A percentile compares a stretch with the other conserved stretches of the same genome.
phyloP scores from a whole-genome alignment of 2,329 filamentous ascomycete genomes.

The Fusarium torreyae region DNA sequence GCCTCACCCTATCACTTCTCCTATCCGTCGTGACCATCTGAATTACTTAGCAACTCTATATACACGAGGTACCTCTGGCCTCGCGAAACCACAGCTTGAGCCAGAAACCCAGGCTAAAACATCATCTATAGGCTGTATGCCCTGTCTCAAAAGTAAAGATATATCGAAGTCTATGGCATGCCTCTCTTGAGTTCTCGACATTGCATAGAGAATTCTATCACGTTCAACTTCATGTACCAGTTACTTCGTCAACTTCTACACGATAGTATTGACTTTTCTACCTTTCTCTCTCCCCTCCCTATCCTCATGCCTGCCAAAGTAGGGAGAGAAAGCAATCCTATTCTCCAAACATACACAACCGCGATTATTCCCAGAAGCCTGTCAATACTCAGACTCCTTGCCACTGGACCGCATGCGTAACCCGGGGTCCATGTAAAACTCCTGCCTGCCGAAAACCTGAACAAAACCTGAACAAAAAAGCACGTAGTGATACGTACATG shows the following conservation, averaged over 20 bases:
- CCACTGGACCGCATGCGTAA: conserved; percentile 37
- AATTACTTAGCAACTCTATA: not conserved
- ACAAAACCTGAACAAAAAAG: conserved; percentile 19
- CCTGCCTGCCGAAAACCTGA: conserved; percentile 43
- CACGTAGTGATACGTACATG: conserved; percentile 25
- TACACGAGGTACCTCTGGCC: too few species aligned
- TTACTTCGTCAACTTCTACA: conserved; percentile 19
- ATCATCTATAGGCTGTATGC: not conserved
- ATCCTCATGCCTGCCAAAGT: conserved; percentile 27
- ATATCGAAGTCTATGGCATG: too few species aligned
- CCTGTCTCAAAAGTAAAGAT: not conserved
- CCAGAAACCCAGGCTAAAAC: not conserved
- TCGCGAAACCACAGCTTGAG: too few species aligned
- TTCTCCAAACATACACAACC: conserved; percentile 22
- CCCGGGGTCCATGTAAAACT: conserved; percentile 45
- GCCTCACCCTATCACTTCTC: not conserved
- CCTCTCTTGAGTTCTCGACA: too few species aligned
- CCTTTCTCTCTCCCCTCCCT: conserved; percentile 20
- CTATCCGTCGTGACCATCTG: not conserved
- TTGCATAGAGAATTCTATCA: not conserved
- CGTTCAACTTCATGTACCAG: not conserved
- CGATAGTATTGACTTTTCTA: conserved; percentile 37
- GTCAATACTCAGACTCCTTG: conserved; percentile 40
- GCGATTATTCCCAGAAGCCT: conserved; percentile 42
- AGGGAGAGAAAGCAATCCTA: conserved; percentile 5